Percentiles rank a stretch among this genome's conserved stretches.
These are phyloP conservation scores for Coemansia sp. DNA, from an alignment of 192 early-diverging fungal species.

Conservation along the genomic window DNA sequence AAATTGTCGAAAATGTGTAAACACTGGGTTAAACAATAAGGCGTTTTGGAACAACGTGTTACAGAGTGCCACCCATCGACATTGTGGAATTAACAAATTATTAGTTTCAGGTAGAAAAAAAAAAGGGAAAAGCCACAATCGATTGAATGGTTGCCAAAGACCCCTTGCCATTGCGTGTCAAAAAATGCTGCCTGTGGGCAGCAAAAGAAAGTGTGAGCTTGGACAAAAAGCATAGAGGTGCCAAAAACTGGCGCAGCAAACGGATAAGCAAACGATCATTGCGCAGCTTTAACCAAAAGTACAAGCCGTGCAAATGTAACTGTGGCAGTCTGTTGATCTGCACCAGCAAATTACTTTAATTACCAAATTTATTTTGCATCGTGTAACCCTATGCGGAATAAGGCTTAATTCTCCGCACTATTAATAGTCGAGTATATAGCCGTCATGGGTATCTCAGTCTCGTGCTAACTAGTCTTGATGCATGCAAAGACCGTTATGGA, in stretches of 20 bases:
- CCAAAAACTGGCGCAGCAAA: neutral
- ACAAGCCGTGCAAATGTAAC: neutral
- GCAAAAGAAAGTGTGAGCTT: neutral
- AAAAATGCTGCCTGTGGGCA: neutral
- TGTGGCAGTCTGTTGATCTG: neutral
- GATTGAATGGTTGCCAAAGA: neutral
- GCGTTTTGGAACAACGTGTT: neutral
- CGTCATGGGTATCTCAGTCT: neutral
- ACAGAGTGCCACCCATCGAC: neutral
- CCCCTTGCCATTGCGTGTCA: neutral
- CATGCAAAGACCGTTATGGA: neutral
- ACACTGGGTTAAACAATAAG: neutral
- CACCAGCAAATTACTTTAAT: neutral
- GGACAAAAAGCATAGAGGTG: neutral
- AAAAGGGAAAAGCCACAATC: neutral
- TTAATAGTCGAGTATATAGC: neutral
- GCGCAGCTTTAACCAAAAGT: neutral
- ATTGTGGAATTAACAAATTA: neutral
- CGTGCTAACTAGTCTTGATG: neutral
- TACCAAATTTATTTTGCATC: neutral
- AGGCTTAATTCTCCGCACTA: slow-evolving; percentile 4
- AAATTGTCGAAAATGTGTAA: slow-evolving; percentile 1
- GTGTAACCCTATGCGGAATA: neutral
- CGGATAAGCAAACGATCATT: too few relatives aligned
- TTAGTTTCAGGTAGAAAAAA: neutral